Percentiles rank a stretch among this genome's conserved stretches.
Conservation (phyloP, 768 basidiomycete species). For the Termitomyces sp. region DNA sequence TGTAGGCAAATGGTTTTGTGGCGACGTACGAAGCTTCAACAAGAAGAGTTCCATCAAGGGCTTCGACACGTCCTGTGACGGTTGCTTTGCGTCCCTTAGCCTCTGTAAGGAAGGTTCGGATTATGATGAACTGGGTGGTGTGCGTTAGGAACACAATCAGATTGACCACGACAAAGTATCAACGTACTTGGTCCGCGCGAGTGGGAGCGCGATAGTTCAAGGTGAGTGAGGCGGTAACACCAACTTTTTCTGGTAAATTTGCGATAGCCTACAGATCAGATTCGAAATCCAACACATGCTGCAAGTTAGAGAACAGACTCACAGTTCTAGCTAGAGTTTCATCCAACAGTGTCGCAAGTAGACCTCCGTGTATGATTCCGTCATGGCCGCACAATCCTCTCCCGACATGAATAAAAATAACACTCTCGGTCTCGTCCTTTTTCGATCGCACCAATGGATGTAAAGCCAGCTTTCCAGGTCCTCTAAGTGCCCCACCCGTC, state of each 20-base stretch:
- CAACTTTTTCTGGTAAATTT: slow-evolving; percentile 84
- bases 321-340: slow-evolving; percentile 82
- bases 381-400: slow-evolving; percentile 88
- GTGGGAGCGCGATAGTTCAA: slow-evolving; percentile 86
- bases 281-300: background rate
- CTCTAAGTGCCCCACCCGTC: slow-evolving; percentile 79
- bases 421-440: slow-evolving; percentile 70
- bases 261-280: slow-evolving; percentile 60
- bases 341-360: slow-evolving; percentile 87
- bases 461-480: slow-evolving; percentile 82
- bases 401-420: slow-evolving; percentile 77
- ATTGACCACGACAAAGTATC: background rate
- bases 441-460: slow-evolving; percentile 70
- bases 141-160: background rate
- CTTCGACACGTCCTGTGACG: slow-evolving; percentile 72
- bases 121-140: slow-evolving; percentile 66
- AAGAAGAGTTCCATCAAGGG: slow-evolving; percentile 73
- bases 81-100: slow-evolving; percentile 73
- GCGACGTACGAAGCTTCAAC: slow-evolving; percentile 74
- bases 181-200: slow-evolving; percentile 85
- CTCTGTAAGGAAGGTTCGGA: slow-evolving; percentile 63
- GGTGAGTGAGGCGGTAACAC: slow-evolving; percentile 84
- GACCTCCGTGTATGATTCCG: slow-evolving; percentile 91
- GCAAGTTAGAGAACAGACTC: slow-evolving; percentile 7
- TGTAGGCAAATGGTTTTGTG: slow-evolving; percentile 2